Percentiles rank a stretch among this genome's conserved stretches.
These are phyloP conservation scores for Fraxinus anomala DNA, from an alignment of 257 asterid species.

Conservation along the genomic window DNA sequence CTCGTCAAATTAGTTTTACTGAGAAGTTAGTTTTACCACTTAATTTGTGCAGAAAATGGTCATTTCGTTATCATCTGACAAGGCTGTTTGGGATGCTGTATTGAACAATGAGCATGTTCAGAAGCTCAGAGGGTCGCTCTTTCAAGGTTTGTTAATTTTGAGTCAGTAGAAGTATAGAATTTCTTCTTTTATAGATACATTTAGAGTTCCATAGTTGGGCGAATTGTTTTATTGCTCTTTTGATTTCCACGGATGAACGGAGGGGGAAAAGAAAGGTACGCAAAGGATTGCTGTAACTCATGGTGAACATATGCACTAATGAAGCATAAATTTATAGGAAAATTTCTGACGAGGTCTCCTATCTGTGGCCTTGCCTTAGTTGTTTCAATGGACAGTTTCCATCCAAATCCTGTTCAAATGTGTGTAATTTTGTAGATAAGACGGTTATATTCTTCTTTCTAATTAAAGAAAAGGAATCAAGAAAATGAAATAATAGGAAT, in stretches of 20 bases:
- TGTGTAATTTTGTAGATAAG: too few relatives aligned
- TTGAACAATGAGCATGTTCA: constrained; percentile 64
- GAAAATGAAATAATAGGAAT: too few relatives aligned
- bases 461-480: too few relatives aligned
- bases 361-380: too few relatives aligned
- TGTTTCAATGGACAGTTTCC: too few relatives aligned
- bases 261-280: neutral
- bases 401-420: too few relatives aligned
- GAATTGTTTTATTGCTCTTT: too few relatives aligned
- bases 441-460: too few relatives aligned
- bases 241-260: too few relatives aligned
- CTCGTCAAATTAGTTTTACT: neutral
- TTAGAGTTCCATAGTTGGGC: neutral
- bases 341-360: too few relatives aligned
- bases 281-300: neutral
- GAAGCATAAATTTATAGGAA: too few relatives aligned
- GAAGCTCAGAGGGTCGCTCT: constrained; percentile 59
- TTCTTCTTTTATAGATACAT: neutral
- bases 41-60: constrained; percentile 55
- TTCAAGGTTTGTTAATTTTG: constrained; percentile 40
- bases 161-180: neutral
- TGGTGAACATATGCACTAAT: neutral
- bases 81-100: constrained; percentile 80
- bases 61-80: constrained; percentile 68
- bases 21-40: neutral